phyloP scores from a whole-genome alignment of 352 stramenopile species.

The Phytophthora fragariaefolia region DNA sequence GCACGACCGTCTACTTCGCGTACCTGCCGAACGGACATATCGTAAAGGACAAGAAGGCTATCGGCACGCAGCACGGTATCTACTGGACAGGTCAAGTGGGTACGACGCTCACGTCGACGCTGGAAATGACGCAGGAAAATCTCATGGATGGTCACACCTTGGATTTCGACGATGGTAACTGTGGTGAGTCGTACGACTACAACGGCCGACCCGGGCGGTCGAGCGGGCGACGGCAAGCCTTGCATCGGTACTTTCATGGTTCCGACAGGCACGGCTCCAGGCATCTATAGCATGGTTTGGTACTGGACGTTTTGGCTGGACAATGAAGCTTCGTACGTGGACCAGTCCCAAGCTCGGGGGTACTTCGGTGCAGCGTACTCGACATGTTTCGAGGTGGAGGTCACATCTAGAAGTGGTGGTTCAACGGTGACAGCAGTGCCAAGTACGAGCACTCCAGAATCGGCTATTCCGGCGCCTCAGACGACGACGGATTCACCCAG shows the following conservation, averaged over 20 bases:
- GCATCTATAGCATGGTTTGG: slow-evolving; percentile 75
- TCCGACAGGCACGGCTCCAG: slow-evolving; percentile 45
- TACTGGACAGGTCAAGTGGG: slow-evolving; percentile 65
- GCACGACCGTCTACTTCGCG: slow-evolving; percentile 50
- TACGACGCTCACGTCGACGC: slow-evolving; percentile 47
- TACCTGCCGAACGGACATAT: slow-evolving; percentile 71
- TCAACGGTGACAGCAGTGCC: not conserved
- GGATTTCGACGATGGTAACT: slow-evolving; percentile 70
- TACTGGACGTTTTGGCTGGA: slow-evolving; percentile 78
- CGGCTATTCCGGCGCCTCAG: not conserved
- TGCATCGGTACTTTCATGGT: slow-evolving; percentile 67
- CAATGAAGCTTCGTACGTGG: slow-evolving; percentile 50
- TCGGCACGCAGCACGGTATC: slow-evolving; percentile 64
- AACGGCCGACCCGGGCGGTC: slow-evolving; percentile 50
- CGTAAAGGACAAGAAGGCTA: slow-evolving; percentile 72
- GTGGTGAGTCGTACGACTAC: slow-evolving; percentile 57
- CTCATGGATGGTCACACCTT: slow-evolving; percentile 53
- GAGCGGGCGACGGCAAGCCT: slow-evolving; percentile 65
- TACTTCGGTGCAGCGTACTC: slow-evolving; percentile 77
- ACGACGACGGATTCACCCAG: slow-evolving; percentile 4
- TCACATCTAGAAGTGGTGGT: slow-evolving; percentile 28
- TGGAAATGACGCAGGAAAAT: slow-evolving; percentile 55
- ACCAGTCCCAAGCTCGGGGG: slow-evolving; percentile 51
- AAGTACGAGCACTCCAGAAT: slow-evolving; percentile 8
- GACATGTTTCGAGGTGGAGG: slow-evolving; percentile 67